Evolutionary conservation across 768 basidiomycete species (phyloP), one percentile per base, ranked within the genome.

Genomic region (Mycena leptocephala): DNA sequence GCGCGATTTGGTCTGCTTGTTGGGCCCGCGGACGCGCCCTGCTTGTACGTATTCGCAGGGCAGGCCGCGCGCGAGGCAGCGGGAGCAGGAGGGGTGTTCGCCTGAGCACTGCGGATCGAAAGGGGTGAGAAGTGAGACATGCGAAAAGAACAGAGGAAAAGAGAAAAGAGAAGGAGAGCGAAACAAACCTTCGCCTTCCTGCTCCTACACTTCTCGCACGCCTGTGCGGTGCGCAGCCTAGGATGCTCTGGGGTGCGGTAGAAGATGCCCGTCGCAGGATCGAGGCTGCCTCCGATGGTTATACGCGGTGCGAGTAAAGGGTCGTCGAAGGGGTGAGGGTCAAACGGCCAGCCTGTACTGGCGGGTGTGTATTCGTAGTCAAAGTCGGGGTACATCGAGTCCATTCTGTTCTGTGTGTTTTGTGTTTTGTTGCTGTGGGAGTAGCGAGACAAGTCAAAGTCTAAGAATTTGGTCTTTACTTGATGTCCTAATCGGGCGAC

Each of bases 201-300:
- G 0, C 87, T 87, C 18, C 94, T 89, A 81, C 94, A 95, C 81
- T 93, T 93, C 79, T 95, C 92, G 83, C 94, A 95, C 5, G 94
- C 94, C 79, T 95, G 94, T 0, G 92, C 91, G 0, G 94, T 95
- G 63, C 94, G 89, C 35, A 93, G 83, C 0, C 93, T 89, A 1
- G 93, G 90, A 70, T 93, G 92, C 77, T 94, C 92, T 1, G 91
- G 89, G 0, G 91, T 89, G 20, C 88, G 89, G 82, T 93, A 92
- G 79, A 93, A 93, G 55, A 93, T 89, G n/a, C 92, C 92, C 0
- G 93, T 94, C 2, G 87, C 76, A 1, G 91, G 91, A 81, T 94
- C 92, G 43, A 94, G 86, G 0, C 92, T 92, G 46, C 93, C 93
- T 0, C 91, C 89, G 30, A 93, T 86, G 7, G 87, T 84, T 51